A percentile compares a stretch with the other conserved stretches of the same genome.
Evolutionary conservation across 306 rosid species (phyloP).

Genomic region (Lathyrus tuberosus): DNA sequence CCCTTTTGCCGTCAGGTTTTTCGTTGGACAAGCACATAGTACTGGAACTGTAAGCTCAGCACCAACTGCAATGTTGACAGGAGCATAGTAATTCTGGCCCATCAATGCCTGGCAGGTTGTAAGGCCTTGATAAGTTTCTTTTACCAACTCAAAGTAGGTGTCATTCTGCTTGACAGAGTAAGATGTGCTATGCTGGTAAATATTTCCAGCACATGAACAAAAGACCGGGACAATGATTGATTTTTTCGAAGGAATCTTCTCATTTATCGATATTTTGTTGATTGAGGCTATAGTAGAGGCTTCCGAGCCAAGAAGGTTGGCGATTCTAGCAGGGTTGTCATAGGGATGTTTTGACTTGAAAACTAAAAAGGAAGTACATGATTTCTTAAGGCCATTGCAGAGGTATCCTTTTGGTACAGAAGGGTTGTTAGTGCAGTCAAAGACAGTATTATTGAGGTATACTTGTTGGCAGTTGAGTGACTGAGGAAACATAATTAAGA

Average conservation of each 20-base stretch:
- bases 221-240: conserved; percentile 50
- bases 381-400: conserved; percentile 43
- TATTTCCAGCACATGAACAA: conserved; percentile 58
- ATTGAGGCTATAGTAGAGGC: conserved; percentile 53
- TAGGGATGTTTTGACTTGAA: conserved; percentile 48
- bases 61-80: conserved; percentile 35
- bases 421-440: conserved; percentile 42
- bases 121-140: conserved; percentile 51
- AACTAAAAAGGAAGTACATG: conserved; percentile 53
- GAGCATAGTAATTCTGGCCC: conserved; percentile 55
- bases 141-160: conserved; percentile 39
- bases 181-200: conserved; percentile 52
- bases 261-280: conserved; percentile 42
- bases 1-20: conserved; percentile 45
- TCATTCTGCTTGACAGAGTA: conserved; percentile 33
- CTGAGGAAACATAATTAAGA: conserved; percentile 34
- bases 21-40: conserved; percentile 55
- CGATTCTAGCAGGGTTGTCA: conserved; percentile 44
- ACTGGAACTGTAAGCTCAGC: conserved; percentile 47
- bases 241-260: conserved; percentile 42
- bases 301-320: conserved; percentile 54
- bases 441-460: conserved; percentile 43
- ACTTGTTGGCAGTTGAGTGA: conserved; percentile 50
- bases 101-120: conserved; percentile 58
- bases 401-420: conserved; percentile 53